Conservation (phyloP, 2,329 filamentous ascomycete genomes). For the Fusarium tricinctum region DNA sequence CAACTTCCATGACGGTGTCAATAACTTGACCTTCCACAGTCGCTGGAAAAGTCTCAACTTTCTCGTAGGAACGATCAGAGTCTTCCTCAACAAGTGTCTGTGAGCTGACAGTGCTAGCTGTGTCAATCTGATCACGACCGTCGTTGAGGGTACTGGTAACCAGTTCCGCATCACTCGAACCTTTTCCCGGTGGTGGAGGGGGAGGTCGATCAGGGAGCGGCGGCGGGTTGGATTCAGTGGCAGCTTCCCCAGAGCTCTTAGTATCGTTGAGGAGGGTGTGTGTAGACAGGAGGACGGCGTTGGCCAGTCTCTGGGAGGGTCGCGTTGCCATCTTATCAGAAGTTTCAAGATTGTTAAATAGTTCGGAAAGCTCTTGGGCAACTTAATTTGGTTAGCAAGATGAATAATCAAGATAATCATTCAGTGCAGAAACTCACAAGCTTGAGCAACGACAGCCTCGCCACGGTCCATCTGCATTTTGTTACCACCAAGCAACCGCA, state of each 20-base stretch:
- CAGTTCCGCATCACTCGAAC: slow-evolving; percentile 54
- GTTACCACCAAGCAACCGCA: slow-evolving; percentile 81
- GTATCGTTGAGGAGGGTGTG: slow-evolving; percentile 55
- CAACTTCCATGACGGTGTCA: slow-evolving; percentile 45
- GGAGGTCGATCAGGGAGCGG: slow-evolving; percentile 66
- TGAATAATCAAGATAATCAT: background rate
- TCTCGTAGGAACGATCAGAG: slow-evolving; percentile 55
- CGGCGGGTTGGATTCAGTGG: slow-evolving; percentile 55
- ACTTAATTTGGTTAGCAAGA: slow-evolving; percentile 65
- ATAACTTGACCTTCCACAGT: slow-evolving; percentile 44
- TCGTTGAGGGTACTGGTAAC: slow-evolving; percentile 53
- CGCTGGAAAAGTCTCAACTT: slow-evolving; percentile 46
- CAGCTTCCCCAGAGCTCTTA: slow-evolving; percentile 48
- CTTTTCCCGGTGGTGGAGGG: slow-evolving; percentile 54
- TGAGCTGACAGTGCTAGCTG: slow-evolving; percentile 64
- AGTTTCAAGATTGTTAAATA: slow-evolving; percentile 79
- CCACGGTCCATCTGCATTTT: slow-evolving; percentile 64
- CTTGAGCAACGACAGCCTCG: slow-evolving; percentile 76
- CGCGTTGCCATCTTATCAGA: slow-evolving; percentile 73
- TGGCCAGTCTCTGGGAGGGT: slow-evolving; percentile 82
- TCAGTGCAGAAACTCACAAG: slow-evolving; percentile 73
- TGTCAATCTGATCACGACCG: slow-evolving; percentile 53
- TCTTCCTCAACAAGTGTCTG: slow-evolving; percentile 64
- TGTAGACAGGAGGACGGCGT: slow-evolving; percentile 78
- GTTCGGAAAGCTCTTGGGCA: slow-evolving; percentile 75